Percentiles rank a stretch among this genome's conserved stretches.
These are phyloP conservation scores for Pseudogymnoascus sp. DNA, from an alignment of 2,329 filamentous ascomycete genomes.

Conservation along the genomic window DNA sequence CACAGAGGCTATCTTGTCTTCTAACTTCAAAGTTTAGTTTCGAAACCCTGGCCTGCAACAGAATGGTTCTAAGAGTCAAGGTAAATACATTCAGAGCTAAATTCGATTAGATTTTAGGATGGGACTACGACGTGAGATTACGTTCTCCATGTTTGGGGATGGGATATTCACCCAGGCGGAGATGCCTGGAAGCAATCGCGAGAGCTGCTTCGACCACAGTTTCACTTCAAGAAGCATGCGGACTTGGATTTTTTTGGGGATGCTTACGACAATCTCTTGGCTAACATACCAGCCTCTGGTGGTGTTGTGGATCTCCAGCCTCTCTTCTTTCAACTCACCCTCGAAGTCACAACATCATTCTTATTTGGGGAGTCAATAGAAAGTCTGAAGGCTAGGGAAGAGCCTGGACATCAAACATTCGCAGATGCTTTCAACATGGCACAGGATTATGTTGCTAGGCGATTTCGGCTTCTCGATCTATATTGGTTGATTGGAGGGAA, in stretches of 20 bases:
- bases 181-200: conserved; percentile 24
- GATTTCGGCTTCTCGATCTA: conserved; percentile 24
- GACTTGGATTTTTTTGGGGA: conserved; percentile 27
- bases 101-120: conserved; percentile 22
- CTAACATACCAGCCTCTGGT: background rate
- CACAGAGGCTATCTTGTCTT: conserved; percentile 22
- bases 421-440: conserved; percentile 30
- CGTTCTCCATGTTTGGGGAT: conserved; percentile 26
- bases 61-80: background rate
- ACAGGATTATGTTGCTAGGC: conserved; percentile 25
- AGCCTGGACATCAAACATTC: conserved; percentile 24
- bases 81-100: background rate
- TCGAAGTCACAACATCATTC: conserved; percentile 49
- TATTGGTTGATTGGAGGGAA: conserved; percentile 18
- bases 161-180: conserved; percentile 29
- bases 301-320: conserved; percentile 28
- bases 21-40: conserved; percentile 17
- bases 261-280: conserved; percentile 28
- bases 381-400: conserved; percentile 14
- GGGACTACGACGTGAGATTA: conserved; percentile 19
- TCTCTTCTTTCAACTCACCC: conserved; percentile 42
- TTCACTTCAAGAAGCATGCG: conserved; percentile 26
- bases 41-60: background rate
- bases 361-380: conserved; percentile 42
- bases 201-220: conserved; percentile 29